Evolutionary conservation across 2,329 filamentous ascomycete genomes (phyloP), one percentile per base, ranked within the genome.

Genomic region (Emergomyces africanus): DNA sequence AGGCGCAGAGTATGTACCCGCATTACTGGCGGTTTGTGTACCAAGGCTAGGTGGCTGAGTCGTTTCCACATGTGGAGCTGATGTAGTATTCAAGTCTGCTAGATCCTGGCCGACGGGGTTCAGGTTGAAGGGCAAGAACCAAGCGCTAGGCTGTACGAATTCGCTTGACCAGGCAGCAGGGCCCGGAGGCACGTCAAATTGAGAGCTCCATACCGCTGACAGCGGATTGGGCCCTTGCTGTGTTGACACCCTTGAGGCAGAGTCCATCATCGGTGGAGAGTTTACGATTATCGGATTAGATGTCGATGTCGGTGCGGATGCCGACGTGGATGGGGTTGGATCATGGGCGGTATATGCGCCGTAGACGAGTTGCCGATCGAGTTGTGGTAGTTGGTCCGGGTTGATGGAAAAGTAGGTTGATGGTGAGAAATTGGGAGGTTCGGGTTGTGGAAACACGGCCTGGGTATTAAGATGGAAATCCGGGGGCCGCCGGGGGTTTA

Each of bases 41-140:
- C 41, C 30, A 30, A 35, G 20, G 33, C 12, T 23, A 20, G 20
- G 23, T 15, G 50, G 53, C 35, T 12, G 35, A 23, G 12, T 28
- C 48, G 33, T 33, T 20, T 25, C 56, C n/a, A 41, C 42, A 15
- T 56, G 33, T 14, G 46, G 20, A 33, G 54, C 35, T 9, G 44
- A 59, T 41, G 56, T 60, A 18, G 61, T 35, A 30, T 60, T 59
- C 20, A 63, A 41, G n/a, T 58, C 60, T 10, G 51, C 33, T 37
- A 30, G 28, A 25, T 18, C 3, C 10, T 44, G 51, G 25, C 68
- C 64, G 20, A 72, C 60, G 4, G 90, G 88, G 60, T 94, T 88
- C 73, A 95, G 84, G 69, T 95, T 95, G 73, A 96, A 95, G 1
- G 91, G 90, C 77, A 95, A 85, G 71, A 95, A 95, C 89, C 91